phyloP scores from a whole-genome alignment of 2,329 filamentous ascomycete genomes.

The Paraphaeosphaeria minitans region DNA sequence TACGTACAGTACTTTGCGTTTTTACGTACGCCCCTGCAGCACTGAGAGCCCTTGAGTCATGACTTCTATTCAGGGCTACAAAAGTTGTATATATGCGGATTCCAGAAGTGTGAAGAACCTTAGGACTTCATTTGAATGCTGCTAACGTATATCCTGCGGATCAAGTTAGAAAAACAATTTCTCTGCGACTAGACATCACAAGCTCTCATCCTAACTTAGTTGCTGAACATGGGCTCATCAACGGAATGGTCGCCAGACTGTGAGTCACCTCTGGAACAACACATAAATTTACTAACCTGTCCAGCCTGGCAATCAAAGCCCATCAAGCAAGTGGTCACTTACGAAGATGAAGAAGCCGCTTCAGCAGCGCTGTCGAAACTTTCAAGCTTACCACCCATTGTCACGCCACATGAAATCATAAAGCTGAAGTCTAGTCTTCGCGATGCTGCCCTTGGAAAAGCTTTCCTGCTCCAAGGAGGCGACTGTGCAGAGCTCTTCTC shows the following conservation, averaged over 20 bases:
- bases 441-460: conserved; percentile 87
- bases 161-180: not conserved
- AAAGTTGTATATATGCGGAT: not conserved
- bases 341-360: conserved; percentile 67
- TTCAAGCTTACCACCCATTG: conserved; percentile 72
- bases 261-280: not conserved
- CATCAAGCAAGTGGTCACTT: conserved; percentile 76
- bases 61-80: not conserved
- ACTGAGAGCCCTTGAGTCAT: conserved; percentile 5
- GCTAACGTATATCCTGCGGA: not conserved
- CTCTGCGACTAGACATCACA: not conserved
- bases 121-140: not conserved
- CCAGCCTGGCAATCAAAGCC: conserved; percentile 76
- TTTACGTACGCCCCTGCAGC: not conserved
- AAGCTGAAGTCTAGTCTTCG: conserved; percentile 77
- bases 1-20: not conserved
- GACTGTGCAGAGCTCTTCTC: conserved; percentile 98
- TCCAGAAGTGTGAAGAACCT: not conserved
- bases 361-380: conserved; percentile 68
- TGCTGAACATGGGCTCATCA: conserved; percentile 8
- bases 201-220: not conserved
- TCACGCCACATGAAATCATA: conserved; percentile 79
- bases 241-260: conserved; percentile 16
- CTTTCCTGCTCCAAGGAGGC: conserved; percentile 92
- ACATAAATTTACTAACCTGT: conserved; percentile 16